Base-by-base conservation (phyloP, 2,329 filamentous ascomycete genomes). In the Monilinia vaccinii-corymbosi region DNA sequence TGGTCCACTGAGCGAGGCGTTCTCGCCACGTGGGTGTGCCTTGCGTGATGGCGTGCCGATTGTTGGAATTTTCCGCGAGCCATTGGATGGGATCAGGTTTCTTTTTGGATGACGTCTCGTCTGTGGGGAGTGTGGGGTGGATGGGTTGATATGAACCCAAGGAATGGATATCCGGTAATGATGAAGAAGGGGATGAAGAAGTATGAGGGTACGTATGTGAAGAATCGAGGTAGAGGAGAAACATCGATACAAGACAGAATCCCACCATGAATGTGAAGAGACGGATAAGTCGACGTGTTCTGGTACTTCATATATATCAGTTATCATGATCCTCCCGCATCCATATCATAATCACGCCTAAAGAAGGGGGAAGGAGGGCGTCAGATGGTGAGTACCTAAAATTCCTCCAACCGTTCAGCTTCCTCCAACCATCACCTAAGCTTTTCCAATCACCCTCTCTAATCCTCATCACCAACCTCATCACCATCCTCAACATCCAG, bases 61-160 rank as follows among this genome's bases (percentile, higher is more conserved):
- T 67, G 44, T 70, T 63, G n/a, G 69, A 72, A 34, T 74, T 73
- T 49, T 71, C 64, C 46, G 68, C 58, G 2, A 74, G 62, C 72
- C 72, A 74, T 32, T 56, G 42, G 32, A 69, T 53, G 2, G 72
- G 72, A 64, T 74, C 68, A 11, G 31, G 16, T 18, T 61, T 62
- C 6, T 61, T 60, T 4, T 53, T 25, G n/a, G n/a, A n/a, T 6
- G 32, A 1, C 6, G 4, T 25, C 13, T 11, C 2, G 1, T 38
- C 10, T 13, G 25, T 11, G 34, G 23, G 10, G 11, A 52, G 2
- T n/a, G 11, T 25, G 23, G 49, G 49, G 13, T 40, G 49, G 16
- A 52, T 38, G 16, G 49, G 49, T 4, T 4, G 28, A 38, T 52
- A 52, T 40, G 49, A 40, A n/a, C 49, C 49, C 18, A 52, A 16